Base-by-base conservation (phyloP, 257 asterid species). In the Primulina huaijiensis region DNA sequence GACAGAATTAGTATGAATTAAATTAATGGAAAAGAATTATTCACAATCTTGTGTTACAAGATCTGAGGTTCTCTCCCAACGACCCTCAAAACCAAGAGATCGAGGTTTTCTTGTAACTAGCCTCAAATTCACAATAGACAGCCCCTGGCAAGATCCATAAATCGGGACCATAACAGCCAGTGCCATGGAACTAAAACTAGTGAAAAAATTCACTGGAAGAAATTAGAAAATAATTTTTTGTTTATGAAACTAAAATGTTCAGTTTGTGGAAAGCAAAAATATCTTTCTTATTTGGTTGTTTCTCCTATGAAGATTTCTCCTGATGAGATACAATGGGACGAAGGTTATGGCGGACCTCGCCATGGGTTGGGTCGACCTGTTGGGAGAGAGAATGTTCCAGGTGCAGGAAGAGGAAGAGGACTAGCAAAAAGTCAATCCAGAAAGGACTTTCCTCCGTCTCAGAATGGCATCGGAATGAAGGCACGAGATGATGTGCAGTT, bases 381-480 rank as follows among this genome's bases (percentile, higher is more conserved):
- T 53, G 64, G 76, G 67, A 77, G 80, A 59, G 82, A 79, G 72
- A 75, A 69, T 69, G 77, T 71, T 67, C 78, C 83, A 16, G 87
- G 87, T 78, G 52, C 77, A 8, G 89, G 90, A 74, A 82, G 86
- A 78, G 95, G 92, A 55, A 81, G 88, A 74, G 89, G 88, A 12
- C 37, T 77, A 59, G 33, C 77, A 40, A 83, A 81, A 77, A 67
- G 82, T 64, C 87, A 69, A 60, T 74, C 82, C 34, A 78, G 94
- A 72, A 90, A 88, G 79, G 97, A 83, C 31, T 82, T 89, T 76
- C 94, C 86, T 11, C 90, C 85, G 2, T 80, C 96, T 25, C 94
- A 84, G 77, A 90, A 89, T 72, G 95, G 94, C 72, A 77, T 81
- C 5, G 92, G 91, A 69, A 90, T 85, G 90, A 87, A 82, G 82